A percentile compares a stretch with the other conserved stretches of the same genome.
Conservation (phyloP, 257 asterid species). For the Lavandula angustifolia region DNA sequence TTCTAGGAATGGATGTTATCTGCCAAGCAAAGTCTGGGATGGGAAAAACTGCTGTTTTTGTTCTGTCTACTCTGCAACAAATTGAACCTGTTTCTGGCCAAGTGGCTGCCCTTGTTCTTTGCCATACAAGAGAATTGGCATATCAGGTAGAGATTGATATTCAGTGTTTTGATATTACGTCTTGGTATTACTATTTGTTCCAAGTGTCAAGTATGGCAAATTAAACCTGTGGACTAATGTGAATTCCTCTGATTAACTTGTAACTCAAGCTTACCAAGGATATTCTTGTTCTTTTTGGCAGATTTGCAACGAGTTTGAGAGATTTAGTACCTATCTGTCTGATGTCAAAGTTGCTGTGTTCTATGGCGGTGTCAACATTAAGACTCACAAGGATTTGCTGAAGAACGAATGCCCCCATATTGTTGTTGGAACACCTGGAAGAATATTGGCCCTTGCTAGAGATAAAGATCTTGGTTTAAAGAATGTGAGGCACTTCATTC, state of each 20-base stretch:
- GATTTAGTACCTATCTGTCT: conserved; percentile 48
- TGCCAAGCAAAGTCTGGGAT: conserved; percentile 94
- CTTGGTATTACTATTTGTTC: not conserved
- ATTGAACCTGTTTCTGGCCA: conserved; percentile 80
- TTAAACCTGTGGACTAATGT: not conserved
- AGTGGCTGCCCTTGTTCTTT: conserved; percentile 70
- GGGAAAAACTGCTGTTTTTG: conserved; percentile 87
- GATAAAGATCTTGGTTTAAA: conserved; percentile 44
- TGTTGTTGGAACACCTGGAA: conserved; percentile 53
- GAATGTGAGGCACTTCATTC: conserved; percentile 48
- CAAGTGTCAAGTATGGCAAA: not conserved
- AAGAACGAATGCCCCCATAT: conserved; percentile 53
- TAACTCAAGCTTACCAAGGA: not conserved
- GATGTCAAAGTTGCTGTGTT: conserved; percentile 48
- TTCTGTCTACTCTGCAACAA: conserved; percentile 71
- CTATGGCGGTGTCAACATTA: conserved; percentile 50
- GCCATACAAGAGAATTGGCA: conserved; percentile 81
- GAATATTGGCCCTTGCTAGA: conserved; percentile 44
- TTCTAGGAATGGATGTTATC: conserved; percentile 82
- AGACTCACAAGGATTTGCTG: conserved; percentile 45
- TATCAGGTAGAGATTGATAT: conserved; percentile 54
- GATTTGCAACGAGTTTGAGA: conserved; percentile 50
- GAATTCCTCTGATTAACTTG: not conserved
- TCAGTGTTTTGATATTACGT: conserved; percentile 1
- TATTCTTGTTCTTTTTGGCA: conserved; percentile 20